Conservation (phyloP, 768 basidiomycete genomes). For the Kwoniella heveanensis region DNA sequence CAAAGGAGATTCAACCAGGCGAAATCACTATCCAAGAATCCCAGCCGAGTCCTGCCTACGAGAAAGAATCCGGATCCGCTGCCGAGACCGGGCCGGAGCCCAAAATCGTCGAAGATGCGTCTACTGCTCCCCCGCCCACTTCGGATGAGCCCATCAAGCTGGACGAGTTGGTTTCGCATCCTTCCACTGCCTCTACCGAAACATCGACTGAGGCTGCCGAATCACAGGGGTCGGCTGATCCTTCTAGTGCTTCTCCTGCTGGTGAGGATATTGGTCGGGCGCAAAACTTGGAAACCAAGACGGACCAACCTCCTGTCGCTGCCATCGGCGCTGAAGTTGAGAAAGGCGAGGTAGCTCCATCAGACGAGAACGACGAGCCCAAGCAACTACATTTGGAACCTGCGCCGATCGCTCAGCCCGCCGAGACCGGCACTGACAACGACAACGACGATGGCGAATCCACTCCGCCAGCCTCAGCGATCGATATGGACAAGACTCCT, state of each 20-base stretch:
- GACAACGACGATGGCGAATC: neutral
- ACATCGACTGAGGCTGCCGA: neutral
- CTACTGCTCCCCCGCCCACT: neutral
- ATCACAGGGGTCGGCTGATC: neutral
- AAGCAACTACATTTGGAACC: constrained; percentile 45
- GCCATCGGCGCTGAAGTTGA: constrained; percentile 17
- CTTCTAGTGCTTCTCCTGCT: neutral
- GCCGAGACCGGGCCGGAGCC: too few species aligned
- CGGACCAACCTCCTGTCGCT: constrained; percentile 18
- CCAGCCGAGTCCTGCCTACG: neutral
- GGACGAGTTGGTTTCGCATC: neutral
- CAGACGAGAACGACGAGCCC: neutral
- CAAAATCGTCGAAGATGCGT: neutral
- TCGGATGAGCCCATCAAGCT: neutral
- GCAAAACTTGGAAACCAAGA: constrained; percentile 11
- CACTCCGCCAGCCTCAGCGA: neutral
- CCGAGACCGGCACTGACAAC: neutral
- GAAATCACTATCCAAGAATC: neutral
- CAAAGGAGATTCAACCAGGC: neutral
- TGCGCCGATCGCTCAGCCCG: constrained; percentile 43
- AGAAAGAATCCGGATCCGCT: neutral
- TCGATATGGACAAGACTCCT: constrained; percentile 2
- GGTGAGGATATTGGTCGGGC: neutral
- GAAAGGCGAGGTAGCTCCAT: constrained; percentile 1
- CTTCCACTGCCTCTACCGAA: neutral